Evolutionary conservation across 1,284 basidiomycete species (phyloP), one percentile per base, ranked within the genome.

Genomic region (Rhodotorula sp.): DNA sequence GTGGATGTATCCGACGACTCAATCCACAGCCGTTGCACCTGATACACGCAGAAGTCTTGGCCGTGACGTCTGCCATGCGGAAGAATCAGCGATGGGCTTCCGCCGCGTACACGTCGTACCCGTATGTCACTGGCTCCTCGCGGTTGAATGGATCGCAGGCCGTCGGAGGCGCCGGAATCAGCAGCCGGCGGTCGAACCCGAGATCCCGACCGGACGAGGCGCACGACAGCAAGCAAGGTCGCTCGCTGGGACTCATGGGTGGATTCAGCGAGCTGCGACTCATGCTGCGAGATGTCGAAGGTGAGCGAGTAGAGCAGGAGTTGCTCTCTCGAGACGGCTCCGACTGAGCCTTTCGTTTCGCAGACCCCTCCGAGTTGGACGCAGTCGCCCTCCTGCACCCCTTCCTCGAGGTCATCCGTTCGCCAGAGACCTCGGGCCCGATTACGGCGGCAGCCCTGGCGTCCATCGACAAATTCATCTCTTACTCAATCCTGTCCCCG

Each of bases 51-150:
- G 95, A 98, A 84, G 91, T 97, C 74, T 85, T 95, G 66, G 86
- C 92, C 18, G 91, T 99, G 76, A 96, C 93, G 54, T 93, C 93
- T 6, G 86, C 88, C n/a, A 96, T 99, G 92, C 91, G 95, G 80
- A 93, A 95, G 83, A 95, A 95, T 82, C 92, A 93, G 60, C 87
- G 93, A 62, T 95, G 93, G 93, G 89, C 93, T 22, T 86, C 89
- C 29, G 58, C 64, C 2, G 86, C 59, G 84, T 86, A 54, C 85
- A 87, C 77, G 84, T 85, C 60, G 22, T 76, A 65, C 51, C 56
- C 71, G n/a, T 62, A 62, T 37, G 51, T 64, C 10, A 54, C 24
- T 30, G 59, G 54, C 20, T 65, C 70, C 55, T 86, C 15, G 26
- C 83, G 63, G 84, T 83, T 65, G 66, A 37, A 66, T 37, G n/a